Evolutionary conservation across 2,329 filamentous ascomycete species (phyloP), one percentile per base, ranked within the genome.

Genomic region (Botrytis aclada): DNA sequence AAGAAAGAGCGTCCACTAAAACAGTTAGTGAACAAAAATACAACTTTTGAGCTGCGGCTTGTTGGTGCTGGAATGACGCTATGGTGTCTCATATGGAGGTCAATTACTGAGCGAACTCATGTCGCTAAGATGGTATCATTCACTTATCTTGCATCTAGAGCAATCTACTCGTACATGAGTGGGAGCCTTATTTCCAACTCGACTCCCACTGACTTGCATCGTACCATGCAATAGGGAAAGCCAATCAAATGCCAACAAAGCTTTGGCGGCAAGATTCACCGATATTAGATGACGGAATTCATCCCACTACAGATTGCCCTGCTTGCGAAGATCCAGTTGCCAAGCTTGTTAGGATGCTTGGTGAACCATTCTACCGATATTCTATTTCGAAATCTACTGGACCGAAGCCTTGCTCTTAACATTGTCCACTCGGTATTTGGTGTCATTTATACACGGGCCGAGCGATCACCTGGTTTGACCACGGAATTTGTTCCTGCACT

Each of bases 391-490:
- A 41, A 41, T 56, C 37, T 58, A 58, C 65, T 69, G 34, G 65
- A 20, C n/a, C n/a, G 47, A 43, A 43, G 4, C n/a, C 25, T 22
- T 37, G 22, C 25, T 16, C 3, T 32, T 7, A 43, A 3, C 20
- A 56, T 12, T 69, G 18, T 29, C n/a, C 20, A 32, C 34, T 56
- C 65, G 47, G 47, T 22, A 56, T 43, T 37, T 29, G 25, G 10
- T 22, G 37, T 25, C n/a, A 56, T 56, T 69, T 14, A 29, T 56
- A 69, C 47, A 41, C 65, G 65, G 64, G 20, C 47, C 65, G 65
- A 69, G n/a, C 10, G 65, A 41, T 58, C 65, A 69, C 34, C 65
- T 69, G 65, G 37, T 39, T 34, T 43, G 34, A 29, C 16, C 16
- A 63, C 34, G 34, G 37, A 69, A 34, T 29, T 14, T 32, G 34